Evolutionary conservation across 1,139 yeast species (phyloP), one percentile per base, ranked within the genome.

Genomic region (Kluyveromyces sp.): DNA sequence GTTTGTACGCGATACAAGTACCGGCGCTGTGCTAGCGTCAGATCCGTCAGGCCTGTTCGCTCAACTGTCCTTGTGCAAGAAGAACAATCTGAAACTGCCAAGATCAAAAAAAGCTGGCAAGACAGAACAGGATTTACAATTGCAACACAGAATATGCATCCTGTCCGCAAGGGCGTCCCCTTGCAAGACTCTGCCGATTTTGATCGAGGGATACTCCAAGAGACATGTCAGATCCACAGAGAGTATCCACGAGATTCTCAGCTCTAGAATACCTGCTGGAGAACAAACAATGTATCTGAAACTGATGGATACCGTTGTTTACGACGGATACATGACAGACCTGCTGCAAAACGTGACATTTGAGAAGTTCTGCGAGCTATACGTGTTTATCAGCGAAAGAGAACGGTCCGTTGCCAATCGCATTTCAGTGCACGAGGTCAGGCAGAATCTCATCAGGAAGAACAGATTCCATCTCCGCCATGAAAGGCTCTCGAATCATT

Each of bases 31-130:
- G 8, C 30, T 55, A 33, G 53, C 59, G 1, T 42, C 54, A 6
- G 59, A 55, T 44, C 59, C 59, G 11, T 45, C 49, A 47, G 54
- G 59, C 39, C 43, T 55, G 35, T 54, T 46, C 44, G 50, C 54
- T 13, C 54, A 54, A 42, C 44, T 55, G 9, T 43, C 54, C 2
- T 41, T 55, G 15, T 50, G 55, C 42, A 47, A 49, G 43, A 52
- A 50, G 37, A 55, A 52, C 42, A n/a, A 26, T 4, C 36, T 55
- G 19, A 39, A 44, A 19, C 43, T 49, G 30, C 46, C 42, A 46
- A n/a, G 16, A 12, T 15, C 33, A 7, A 30, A 30, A n/a, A 30
- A 8, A 6, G 33, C 9, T n/a, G 36, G 36, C 19, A 40, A 33
- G 13, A 38, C 34, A 16, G 32, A 41, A 7, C 26, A 3, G n/a